Evolutionary conservation across 176 grass and related monocot species (phyloP).

Genomic region (Zea mays): Zm-B73-REFERENCE-NAM-5.0 NC_050103.1:86801501-86802000

Average conservation of each 20-base stretch:
- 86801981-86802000: conserved; percentile 32
- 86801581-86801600: not conserved
- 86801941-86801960: too few relatives aligned
- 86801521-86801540: conserved; percentile 16
- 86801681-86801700: not conserved
- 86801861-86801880: not conserved
- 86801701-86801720: conserved; percentile 48
- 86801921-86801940: not conserved
- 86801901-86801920: conserved; percentile 31
- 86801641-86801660: not conserved
- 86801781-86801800: conserved; percentile 39
- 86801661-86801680: not conserved
- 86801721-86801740: conserved; percentile 47
- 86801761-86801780: conserved; percentile 56
- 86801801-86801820: not conserved
- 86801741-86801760: conserved; percentile 51
- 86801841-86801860: not conserved
- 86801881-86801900: not conserved
- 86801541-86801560: not conserved
- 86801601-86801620: conserved; percentile 5
- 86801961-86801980: not conserved
- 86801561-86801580: not conserved
- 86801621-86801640: not conserved
- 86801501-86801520: too few relatives aligned
- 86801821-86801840: not conserved